Base-by-base conservation (phyloP, 2,329 filamentous ascomycete species). In the Calonectria hongkongensis region DNA sequence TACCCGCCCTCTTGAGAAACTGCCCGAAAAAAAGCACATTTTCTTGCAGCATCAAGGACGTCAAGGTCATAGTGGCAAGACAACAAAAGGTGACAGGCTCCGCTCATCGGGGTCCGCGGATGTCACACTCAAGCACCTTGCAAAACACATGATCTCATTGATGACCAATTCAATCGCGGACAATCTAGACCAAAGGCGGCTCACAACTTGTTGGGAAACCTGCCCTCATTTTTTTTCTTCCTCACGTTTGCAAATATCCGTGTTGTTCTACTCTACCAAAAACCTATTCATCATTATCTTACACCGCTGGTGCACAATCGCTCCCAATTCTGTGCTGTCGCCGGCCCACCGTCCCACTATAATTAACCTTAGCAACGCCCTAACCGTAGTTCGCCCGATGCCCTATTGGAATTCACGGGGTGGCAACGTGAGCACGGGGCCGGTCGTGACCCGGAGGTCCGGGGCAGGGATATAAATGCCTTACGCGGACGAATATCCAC, bases 341-440 rank as follows among this genome's bases (percentile, higher is more conserved):
- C 47, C 39, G 45, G 45, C 15, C 41, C n/a, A 41, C 21, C 13
- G 54, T 60, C 54, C 54, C 54, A 41, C 58, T 15, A 18, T 54
- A 54, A 54, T 33, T 33, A 54, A 54, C 50, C 50, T 54, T 27
- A 27, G 25, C 50, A 54, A 54, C 45, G 30, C 30, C 27, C 28
- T 63, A 63, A 6, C 58, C 58, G 58, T 33, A 39, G 58, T 63
- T 63, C 16, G 58, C 28, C 58, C 58, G 58, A 30, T 45, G 58
- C 58, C 58, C 58, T 63, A 63, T 63, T 30, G 41, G 27, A 63
- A 47, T 33, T 9, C 41, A 63, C 41, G 58, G 25, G 58, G 58
- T 33, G 41, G 27, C 58, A 63, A 63, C 58, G 58, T 63, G 58
- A 63, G 21, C 58, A 63, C 33, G 54, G 54, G 33, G 54, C 54